Evolutionary conservation across 305 asterid genomes (phyloP), one percentile per base, ranked within the genome.

Genomic region (Fraxinus xanthoxyloides): DNA sequence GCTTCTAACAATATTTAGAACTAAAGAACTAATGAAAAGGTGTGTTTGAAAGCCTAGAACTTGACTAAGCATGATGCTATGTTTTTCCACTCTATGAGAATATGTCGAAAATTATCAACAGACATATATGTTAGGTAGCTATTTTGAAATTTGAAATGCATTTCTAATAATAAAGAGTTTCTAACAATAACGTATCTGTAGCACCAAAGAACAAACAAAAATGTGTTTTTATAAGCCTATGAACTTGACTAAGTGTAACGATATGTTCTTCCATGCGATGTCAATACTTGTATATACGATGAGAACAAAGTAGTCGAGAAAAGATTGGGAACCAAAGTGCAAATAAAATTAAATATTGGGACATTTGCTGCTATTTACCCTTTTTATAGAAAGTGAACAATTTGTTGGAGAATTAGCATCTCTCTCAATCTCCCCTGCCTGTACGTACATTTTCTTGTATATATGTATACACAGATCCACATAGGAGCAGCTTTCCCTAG

Each of bases 381-480:
- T 13, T 13, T 46, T 3, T 3, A 43, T 43, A 12, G 54, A 43
- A 43, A 43, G n/a, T 43, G n/a, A 13, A 54, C 65, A 19, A n/a
- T 54, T n/a, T 54, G 65, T 54, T 5, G 7, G 63, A 61, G 24
- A 21, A 61, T 2, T 2, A 24, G 17, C 10, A 13, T 9, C 17
- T 65, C 21, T 24, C 19, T 8, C 89, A 74, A 54, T 8, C 74
- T 72, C 72, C 40, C 65, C 59, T 72, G 36, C 38, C 77, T 56
- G 30, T 74, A 19, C 80, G 67, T 65, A 78, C 85, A 76, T 65
- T 35, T 36, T 61, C 34, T 32, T 31, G 28, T 38, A 35, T 40
- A 87, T 86, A 87, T 88, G 89, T 48, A 67, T 67, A 80, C 80
- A 77, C 81, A 86, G 56, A 73, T 82, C 76, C 83, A 78, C 87